Conservation (phyloP, 2,329 filamentous ascomycete genomes). For the Penicillium janthinellum region DNA sequence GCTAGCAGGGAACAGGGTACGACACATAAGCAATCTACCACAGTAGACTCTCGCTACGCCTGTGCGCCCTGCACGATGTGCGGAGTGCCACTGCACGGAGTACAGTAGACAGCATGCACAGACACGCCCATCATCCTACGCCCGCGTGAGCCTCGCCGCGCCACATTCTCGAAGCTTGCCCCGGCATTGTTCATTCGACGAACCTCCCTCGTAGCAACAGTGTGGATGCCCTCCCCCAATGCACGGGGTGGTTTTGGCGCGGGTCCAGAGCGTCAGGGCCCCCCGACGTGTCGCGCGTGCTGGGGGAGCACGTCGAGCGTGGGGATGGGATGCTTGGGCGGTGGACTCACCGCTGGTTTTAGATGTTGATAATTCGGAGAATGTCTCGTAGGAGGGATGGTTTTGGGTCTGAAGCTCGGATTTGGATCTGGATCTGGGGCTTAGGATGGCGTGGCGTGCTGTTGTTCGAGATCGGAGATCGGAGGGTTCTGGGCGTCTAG, state of each 20-base stretch:
- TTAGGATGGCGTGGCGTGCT: constrained; percentile 9
- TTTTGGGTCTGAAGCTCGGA: not conserved
- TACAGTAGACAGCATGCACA: constrained; percentile 16
- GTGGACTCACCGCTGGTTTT: constrained; percentile 4
- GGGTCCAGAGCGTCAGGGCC: not conserved
- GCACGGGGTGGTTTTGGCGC: not conserved
- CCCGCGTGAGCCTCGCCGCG: constrained; percentile 6
- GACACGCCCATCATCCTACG: not conserved
- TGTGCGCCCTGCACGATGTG: not conserved
- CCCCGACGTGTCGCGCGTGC: not conserved
- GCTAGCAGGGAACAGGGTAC: not conserved
- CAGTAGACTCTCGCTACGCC: not conserved
- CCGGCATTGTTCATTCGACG: not conserved
- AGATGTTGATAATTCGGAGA: not conserved
- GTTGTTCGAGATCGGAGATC: not conserved
- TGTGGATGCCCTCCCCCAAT: not conserved
- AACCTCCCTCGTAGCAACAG: not conserved
- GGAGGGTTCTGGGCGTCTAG: not conserved
- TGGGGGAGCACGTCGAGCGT: not conserved
- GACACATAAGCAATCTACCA: not conserved
- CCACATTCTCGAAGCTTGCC: constrained; percentile 27
- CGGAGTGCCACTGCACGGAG: not conserved
- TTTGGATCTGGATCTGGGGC: constrained; percentile 1
- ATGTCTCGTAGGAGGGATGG: not conserved
- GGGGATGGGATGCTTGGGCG: constrained; percentile 1